These are phyloP conservation scores for Fusarium burgessii DNA, from an alignment of 2,329 filamentous ascomycete species.

Conservation along the genomic window DNA sequence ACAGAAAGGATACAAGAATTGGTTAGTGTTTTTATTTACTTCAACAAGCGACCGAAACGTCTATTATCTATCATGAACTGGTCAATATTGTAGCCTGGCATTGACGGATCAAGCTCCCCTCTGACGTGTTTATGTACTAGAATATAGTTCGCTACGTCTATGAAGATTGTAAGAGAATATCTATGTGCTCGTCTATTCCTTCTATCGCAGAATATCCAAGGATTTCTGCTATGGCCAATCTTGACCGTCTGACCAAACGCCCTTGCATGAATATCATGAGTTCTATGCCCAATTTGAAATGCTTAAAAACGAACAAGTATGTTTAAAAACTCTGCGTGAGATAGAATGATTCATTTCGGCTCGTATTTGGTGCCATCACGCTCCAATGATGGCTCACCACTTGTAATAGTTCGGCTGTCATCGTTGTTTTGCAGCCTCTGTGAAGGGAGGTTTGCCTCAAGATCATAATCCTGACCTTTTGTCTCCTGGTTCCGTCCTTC, in stretches of 20 bases:
- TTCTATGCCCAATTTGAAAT: neutral
- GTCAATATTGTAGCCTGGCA: too few species aligned
- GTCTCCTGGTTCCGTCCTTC: neutral
- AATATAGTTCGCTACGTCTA: neutral
- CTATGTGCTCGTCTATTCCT: neutral
- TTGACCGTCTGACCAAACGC: neutral
- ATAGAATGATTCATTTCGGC: too few species aligned
- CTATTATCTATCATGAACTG: neutral
- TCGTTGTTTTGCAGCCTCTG: neutral
- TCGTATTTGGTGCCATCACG: neutral
- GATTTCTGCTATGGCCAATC: neutral
- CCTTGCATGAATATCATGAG: neutral
- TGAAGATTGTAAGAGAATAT: neutral
- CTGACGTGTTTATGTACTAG: neutral
- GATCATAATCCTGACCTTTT: neutral
- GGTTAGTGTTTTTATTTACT: neutral
- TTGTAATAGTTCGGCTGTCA: neutral
- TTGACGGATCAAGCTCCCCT: too few species aligned
- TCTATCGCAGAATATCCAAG: neutral
- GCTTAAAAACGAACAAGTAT: neutral
- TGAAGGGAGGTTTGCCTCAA: neutral
- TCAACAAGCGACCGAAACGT: too few species aligned
- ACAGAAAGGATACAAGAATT: neutral
- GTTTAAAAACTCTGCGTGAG: neutral
- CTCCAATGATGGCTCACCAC: neutral